Evolutionary conservation across 2,329 filamentous ascomycete species (phyloP), one percentile per base, ranked within the genome.

Genomic region (Fusarium sp.): DNA sequence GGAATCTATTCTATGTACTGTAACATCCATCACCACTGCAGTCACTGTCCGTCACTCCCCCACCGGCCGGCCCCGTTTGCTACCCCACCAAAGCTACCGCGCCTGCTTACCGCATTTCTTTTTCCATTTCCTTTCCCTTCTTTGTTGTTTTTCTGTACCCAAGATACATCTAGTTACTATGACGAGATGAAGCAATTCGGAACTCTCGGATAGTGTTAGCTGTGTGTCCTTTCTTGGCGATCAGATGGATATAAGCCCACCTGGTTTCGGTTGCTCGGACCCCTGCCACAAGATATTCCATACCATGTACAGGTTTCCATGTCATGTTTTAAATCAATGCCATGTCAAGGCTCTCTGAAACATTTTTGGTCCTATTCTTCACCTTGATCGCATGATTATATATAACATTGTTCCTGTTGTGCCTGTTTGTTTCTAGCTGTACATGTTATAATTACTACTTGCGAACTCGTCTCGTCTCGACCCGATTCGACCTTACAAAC

Each of bases 121-220:
- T 49, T 34, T 16, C 40, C 9, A 10, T 44, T 28, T 11, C 26
- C 23, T 7, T 45, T 44, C 59, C 23, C 34, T 26, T 20, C 23
- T 38, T 31, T 54, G 30, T 23, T 49, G 12, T 46, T 46, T 37
- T 44, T 20, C 30, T 33, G 23, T 30, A 23, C 4, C 6, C 23
- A 23, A 16, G 31, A 11, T 28, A 28, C 11, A 15, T 18, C 12
- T 15, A 16, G 40, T n/a, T n/a, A 4, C 8, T 9, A 38, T 38
- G 47, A 28, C 18, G n/a, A 33, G 45, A 67, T 69, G 70, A 75
- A 73, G 72, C 62, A 70, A 75, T 72, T 74, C 74, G 74, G 74
- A 76, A 73, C 67, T 67, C 36, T 69, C 72, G 73, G 73, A 67
- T 67, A 26, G 40, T 16, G 38, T 20, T 41, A n/a, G 45, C 42